Evolutionary conservation across 768 basidiomycete species (phyloP), one percentile per base, ranked within the genome.

Genomic region (Leucocoprinus birnbaumii): DNA sequence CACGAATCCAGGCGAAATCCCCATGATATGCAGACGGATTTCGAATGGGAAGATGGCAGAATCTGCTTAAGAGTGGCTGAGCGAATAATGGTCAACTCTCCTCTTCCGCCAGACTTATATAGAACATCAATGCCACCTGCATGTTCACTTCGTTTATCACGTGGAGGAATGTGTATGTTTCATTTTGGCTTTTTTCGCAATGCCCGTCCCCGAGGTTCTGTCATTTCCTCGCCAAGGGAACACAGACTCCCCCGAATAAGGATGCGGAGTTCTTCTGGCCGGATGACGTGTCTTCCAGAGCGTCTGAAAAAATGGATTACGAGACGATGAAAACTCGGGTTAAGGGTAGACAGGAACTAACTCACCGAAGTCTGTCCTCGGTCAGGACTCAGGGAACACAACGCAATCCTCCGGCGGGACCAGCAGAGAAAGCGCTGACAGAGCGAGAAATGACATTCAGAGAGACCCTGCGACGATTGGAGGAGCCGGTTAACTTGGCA

Each of bases 1-100:
- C 6, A n/a, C 14, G 34, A 49, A 11, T 24, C 54, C 54, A 34
- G 54, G 54, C 4, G 54, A 49, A 21, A 49, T 13, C 18, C 16
- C 19, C 52, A 53, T 53, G 21, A 21, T 37, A 14, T 27, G n/a
- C 44, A 9, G 19, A 44, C 27, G 40, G 5, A 16, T 14, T 14
- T 4, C 27, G 22, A 16, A 25, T 45, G 14, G 27, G 18, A 26
- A n/a, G 21, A 2, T 4, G 48, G 48, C 14, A 7, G 34, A 31
- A 5, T 5, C 11, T 31, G 31, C 31, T 31, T 5, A 31, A 16
- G 43, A 22, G 43, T 22, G 13, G 43, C 25, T 22, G 6, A 42
- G 41, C 41, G 41, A 6, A 9, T 14, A 13, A 45, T 45, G 19
- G 43, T 21, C 8, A 13, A 13, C 43, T 45, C 22, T 22, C 25